Evolutionary conservation across 768 basidiomycete species (phyloP), one percentile per base, ranked within the genome.

Genomic region (Kwoniella mangroviensis): DNA sequence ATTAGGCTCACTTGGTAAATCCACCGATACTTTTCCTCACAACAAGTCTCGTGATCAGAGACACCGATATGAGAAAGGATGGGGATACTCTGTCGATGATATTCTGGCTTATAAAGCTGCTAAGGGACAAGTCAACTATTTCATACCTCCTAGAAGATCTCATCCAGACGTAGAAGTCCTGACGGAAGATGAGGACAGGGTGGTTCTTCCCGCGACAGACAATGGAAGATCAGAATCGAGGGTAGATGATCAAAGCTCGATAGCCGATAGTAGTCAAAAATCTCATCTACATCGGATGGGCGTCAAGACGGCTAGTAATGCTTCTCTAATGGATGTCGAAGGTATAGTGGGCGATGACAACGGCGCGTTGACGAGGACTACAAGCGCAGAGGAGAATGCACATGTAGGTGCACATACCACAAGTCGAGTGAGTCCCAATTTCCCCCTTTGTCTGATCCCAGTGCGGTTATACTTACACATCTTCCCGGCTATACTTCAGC

Each of bases 101-200:
- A 72, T 80, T 2, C 56, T 13, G 9, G 54, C 65, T 11, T 80
- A 80, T 66, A 78, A 80, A 19, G 69, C 63, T 12, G 55, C 49
- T n/a, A 63, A 76, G 24, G 79, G 79, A 2, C 68, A 67, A 19
- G 75, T 80, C 69, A 73, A 80, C 34, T 80, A 80, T 66, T 80
- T 80, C 53, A 78, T 80, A 17, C 76, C 79, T 12, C 76, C 76
- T 56, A 62, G 69, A 58, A 62, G 21, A 19, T 26, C 59, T 6
- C 51, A 34, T 17, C 41, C 53, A 10, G 66, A 67, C 21, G 49
- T 58, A 6, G 62, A 69, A 10, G 55, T 63, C 28, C 41, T 64
- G 55, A 52, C 63, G 15, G 59, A 64, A 56, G 64, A 66, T 24
- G 72, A 67, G n/a, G 60, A 57, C 12, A 54, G 41, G 42, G 24